Conservation (phyloP, 2,329 filamentous ascomycete genomes). For the Neobulgaria alba region DNA sequence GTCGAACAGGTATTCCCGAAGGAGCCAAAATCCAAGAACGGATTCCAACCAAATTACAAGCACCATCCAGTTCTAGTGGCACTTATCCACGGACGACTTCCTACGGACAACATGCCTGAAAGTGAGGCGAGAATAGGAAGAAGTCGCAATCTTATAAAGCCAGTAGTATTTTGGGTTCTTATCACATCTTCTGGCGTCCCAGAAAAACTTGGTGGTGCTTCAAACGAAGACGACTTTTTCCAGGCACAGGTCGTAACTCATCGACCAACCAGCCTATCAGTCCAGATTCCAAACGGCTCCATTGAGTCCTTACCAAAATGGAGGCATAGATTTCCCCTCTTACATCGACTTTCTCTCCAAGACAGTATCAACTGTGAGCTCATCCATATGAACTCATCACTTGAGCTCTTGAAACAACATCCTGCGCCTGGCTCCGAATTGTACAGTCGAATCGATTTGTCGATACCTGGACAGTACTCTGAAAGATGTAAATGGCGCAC, state of each 20-base stretch:
- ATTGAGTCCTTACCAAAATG: constrained; percentile 48
- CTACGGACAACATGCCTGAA: constrained; percentile 10
- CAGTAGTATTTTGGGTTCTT: constrained; percentile 23
- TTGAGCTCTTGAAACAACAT: constrained; percentile 48
- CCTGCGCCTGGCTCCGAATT: constrained; percentile 53
- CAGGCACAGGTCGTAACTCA: constrained; percentile 17
- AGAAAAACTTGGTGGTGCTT: constrained; percentile 12
- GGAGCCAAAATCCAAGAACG: constrained; percentile 43
- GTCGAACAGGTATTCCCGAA: constrained; percentile 46
- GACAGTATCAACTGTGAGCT: constrained; percentile 47
- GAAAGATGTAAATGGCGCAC: constrained; percentile 53
- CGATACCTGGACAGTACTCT: constrained; percentile 44
- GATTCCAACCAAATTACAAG: constrained; percentile 51
- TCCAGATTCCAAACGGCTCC: constrained; percentile 22
- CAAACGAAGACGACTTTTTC: constrained; percentile 18
- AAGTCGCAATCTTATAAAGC: constrained; percentile 13
- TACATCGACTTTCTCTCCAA: constrained; percentile 43
- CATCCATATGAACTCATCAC: constrained; percentile 53
- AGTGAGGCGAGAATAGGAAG: constrained; percentile 15
- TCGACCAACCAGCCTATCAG: constrained; percentile 19
- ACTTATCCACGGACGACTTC: constrained; percentile 39
- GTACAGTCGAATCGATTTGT: constrained; percentile 50
- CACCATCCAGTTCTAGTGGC: constrained; percentile 55
- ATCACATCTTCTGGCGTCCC: constrained; percentile 17
- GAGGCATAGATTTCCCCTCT: constrained; percentile 49